phyloP scores from a whole-genome alignment of 1,284 basidiomycete species.

The Cryptococcus sp. region DNA sequence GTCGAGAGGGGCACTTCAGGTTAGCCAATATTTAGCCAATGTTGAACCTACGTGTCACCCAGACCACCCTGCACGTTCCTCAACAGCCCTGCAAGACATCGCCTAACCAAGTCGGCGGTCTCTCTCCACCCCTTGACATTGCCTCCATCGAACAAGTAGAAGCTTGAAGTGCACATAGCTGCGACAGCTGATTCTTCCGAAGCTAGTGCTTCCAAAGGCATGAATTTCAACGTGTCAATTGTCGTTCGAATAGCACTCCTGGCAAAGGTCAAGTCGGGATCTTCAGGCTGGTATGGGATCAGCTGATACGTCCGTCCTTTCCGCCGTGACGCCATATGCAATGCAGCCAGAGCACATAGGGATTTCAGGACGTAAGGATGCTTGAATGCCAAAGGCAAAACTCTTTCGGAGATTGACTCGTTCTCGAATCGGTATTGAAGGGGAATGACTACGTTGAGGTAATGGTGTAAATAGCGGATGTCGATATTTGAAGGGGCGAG shows the following conservation, averaged over 20 bases:
- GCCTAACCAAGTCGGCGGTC: slow-evolving; percentile 14
- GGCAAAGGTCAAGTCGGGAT: slow-evolving; percentile 12
- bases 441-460: slow-evolving; percentile 33
- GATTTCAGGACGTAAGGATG: slow-evolving; percentile 21
- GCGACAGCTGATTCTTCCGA: slow-evolving; percentile 21
- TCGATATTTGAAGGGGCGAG: slow-evolving; percentile 1
- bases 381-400: slow-evolving; percentile 24
- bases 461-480: slow-evolving; percentile 31
- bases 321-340: slow-evolving; percentile 20
- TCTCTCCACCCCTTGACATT: slow-evolving; percentile 18
- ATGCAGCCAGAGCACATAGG: slow-evolving; percentile 20
- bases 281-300: neutral
- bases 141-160: slow-evolving; percentile 25
- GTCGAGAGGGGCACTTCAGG: slow-evolving; percentile 1
- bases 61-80: slow-evolving; percentile 5
- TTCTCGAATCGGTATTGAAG: slow-evolving; percentile 29
- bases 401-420: slow-evolving; percentile 20
- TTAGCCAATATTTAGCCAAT: neutral
- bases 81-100: slow-evolving; percentile 11
- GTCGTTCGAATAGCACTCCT: slow-evolving; percentile 9
- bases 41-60: too few species aligned
- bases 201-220: slow-evolving; percentile 11
- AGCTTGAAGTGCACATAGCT: slow-evolving; percentile 18
- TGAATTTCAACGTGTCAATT: slow-evolving; percentile 4
- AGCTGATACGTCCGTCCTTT: too few species aligned